Evolutionary conservation across 495 filamentous ascomycete species (phyloP).

Genomic region (Poronia punctata): DNA sequence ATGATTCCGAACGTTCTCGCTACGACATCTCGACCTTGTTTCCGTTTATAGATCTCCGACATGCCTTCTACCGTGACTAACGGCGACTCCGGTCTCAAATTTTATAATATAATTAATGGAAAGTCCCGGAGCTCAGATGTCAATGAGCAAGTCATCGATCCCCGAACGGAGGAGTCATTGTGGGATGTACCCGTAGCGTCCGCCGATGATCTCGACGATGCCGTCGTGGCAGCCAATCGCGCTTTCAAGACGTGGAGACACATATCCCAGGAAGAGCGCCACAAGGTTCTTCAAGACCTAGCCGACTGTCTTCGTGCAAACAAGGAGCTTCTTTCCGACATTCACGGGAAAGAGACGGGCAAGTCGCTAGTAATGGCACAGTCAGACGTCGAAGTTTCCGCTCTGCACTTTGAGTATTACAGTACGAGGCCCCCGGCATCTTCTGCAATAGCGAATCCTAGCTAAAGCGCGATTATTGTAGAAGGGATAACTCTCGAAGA

Average conservation of each 20-base stretch:
- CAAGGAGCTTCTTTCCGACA: slow-evolving; percentile 27
- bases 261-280: slow-evolving; percentile 39
- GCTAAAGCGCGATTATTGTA: slow-evolving; percentile 3
- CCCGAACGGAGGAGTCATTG: slow-evolving; percentile 40
- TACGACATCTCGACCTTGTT: neutral
- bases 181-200: slow-evolving; percentile 40
- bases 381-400: slow-evolving; percentile 18
- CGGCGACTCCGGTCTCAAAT: slow-evolving; percentile 20
- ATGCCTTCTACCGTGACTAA: slow-evolving; percentile 21
- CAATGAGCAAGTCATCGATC: slow-evolving; percentile 35
- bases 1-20: too few species aligned
- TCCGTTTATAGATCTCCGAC: slow-evolving; percentile 1
- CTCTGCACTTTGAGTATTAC: slow-evolving; percentile 25
- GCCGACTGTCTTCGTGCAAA: slow-evolving; percentile 33
- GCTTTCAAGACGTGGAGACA: slow-evolving; percentile 41
- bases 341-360: slow-evolving; percentile 36
- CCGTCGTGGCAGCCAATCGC: slow-evolving; percentile 37
- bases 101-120: slow-evolving; percentile 42
- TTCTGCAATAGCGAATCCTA: neutral
- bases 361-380: slow-evolving; percentile 30
- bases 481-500: slow-evolving; percentile 34
- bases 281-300: slow-evolving; percentile 47
- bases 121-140: slow-evolving; percentile 30
- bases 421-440: slow-evolving; percentile 6
- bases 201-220: slow-evolving; percentile 42